phyloP scores from a whole-genome alignment of 495 filamentous ascomycete species.

The Physcia stellaris region DNA sequence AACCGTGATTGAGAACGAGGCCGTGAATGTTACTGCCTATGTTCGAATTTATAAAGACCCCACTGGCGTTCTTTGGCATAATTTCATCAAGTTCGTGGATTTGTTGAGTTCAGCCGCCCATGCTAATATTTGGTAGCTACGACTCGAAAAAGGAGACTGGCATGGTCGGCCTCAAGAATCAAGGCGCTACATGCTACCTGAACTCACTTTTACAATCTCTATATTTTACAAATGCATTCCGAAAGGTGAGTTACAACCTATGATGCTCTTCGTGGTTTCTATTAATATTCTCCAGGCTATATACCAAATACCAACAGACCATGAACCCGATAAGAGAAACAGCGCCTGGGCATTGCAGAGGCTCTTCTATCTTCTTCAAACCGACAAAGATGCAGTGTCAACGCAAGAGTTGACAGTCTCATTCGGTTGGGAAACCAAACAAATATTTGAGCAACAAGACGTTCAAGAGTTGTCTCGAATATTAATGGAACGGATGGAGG shows the following conservation, averaged over 20 bases:
- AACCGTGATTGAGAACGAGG: constrained; percentile 79
- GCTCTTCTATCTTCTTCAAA: constrained; percentile 89
- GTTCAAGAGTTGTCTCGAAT: constrained; percentile 94
- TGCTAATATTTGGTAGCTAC: constrained; percentile 43
- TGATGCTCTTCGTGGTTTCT: neutral
- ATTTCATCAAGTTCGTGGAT: constrained; percentile 73
- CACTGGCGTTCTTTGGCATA: constrained; percentile 98
- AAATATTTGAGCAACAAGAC: constrained; percentile 98
- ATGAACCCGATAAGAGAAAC: constrained; percentile 66
- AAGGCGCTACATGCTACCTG: constrained; percentile 95
- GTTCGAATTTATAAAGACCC: constrained; percentile 92
- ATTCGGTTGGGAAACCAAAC: constrained; percentile 94
- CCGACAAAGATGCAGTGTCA: constrained; percentile 61
- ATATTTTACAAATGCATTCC: constrained; percentile 94
- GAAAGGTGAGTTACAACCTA: constrained; percentile 47
- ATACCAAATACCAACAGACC: constrained; percentile 85
- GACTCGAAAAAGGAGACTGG: constrained; percentile 98
- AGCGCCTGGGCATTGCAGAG: constrained; percentile 90
- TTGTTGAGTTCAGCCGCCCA: neutral
- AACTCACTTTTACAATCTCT: constrained; percentile 95
- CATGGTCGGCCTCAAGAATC: constrained; percentile 92
- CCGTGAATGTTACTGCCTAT: constrained; percentile 80
- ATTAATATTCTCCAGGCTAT: constrained; percentile 49
- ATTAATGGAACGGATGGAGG: constrained; percentile 90
- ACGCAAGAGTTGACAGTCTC: constrained; percentile 89